These are phyloP conservation scores for Fusarium sororula DNA, from an alignment of 2,329 filamentous ascomycete species.

Conservation along the genomic window DNA sequence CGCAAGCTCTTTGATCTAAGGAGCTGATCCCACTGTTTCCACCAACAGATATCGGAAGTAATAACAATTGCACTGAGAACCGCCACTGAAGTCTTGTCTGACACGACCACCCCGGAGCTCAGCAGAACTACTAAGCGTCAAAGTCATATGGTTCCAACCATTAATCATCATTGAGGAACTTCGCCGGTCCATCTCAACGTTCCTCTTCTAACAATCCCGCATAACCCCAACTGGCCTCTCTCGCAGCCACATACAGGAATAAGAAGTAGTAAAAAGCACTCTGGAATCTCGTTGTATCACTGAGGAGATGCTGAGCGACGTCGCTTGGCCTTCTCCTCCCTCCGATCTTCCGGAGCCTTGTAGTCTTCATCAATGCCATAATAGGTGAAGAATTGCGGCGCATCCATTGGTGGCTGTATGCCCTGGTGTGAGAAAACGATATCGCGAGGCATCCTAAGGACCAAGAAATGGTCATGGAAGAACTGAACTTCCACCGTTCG, in stretches of 20 bases:
- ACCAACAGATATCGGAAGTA: neutral
- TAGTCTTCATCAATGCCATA: neutral
- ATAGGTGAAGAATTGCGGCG: neutral
- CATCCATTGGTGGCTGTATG: neutral
- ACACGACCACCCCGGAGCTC: neutral
- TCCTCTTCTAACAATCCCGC: neutral
- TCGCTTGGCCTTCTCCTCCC: neutral
- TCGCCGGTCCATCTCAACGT: neutral
- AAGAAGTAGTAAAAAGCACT: neutral
- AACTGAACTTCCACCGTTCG: neutral
- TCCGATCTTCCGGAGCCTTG: neutral
- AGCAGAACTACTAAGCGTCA: neutral
- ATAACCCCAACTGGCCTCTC: neutral
- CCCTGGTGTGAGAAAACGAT: neutral
- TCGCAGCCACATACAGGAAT: neutral
- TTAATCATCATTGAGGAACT: neutral
- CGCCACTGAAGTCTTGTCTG: neutral
- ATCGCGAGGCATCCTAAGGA: neutral
- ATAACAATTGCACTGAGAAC: neutral
- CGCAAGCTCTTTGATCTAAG: neutral
- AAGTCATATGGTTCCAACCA: neutral
- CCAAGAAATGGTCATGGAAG: neutral
- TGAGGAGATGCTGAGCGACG: neutral
- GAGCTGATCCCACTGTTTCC: neutral
- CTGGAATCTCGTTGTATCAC: neutral